phyloP scores from a whole-genome alignment of 208 protist genomes.

The Trichomonas gallinae region DNA sequence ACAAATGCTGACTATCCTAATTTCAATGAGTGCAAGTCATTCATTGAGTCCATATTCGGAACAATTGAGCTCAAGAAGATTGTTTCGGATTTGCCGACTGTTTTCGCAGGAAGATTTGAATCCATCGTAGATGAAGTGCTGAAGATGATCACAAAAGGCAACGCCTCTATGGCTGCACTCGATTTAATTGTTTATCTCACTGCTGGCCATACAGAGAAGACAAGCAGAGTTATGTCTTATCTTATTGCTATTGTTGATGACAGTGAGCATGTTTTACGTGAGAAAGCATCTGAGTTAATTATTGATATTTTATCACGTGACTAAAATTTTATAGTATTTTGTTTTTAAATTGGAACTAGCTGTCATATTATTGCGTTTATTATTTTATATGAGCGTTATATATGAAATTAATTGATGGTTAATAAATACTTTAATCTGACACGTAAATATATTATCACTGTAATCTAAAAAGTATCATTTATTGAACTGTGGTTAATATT shows the following conservation, averaged over 20 bases:
- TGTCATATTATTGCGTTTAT: too few relatives aligned
- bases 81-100: background rate
- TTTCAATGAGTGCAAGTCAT: background rate
- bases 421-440: too few relatives aligned
- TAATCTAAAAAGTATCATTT: too few relatives aligned
- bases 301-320: background rate
- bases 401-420: too few relatives aligned
- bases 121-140: background rate
- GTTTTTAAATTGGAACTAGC: too few relatives aligned
- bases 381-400: too few relatives aligned
- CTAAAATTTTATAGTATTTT: background rate
- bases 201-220: background rate
- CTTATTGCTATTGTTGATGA: background rate
- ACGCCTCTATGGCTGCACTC: background rate
- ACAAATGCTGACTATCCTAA: background rate
- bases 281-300: background rate
- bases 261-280: background rate
- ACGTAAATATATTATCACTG: too few relatives aligned
- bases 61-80: background rate
- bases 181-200: background rate
- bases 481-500: too few relatives aligned
- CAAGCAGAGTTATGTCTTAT: background rate
- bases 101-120: background rate
- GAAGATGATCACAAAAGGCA: background rate
- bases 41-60: background rate